Conservation (phyloP, 805 yeast genomes). For the Zygoascus ofunaensis region DNA sequence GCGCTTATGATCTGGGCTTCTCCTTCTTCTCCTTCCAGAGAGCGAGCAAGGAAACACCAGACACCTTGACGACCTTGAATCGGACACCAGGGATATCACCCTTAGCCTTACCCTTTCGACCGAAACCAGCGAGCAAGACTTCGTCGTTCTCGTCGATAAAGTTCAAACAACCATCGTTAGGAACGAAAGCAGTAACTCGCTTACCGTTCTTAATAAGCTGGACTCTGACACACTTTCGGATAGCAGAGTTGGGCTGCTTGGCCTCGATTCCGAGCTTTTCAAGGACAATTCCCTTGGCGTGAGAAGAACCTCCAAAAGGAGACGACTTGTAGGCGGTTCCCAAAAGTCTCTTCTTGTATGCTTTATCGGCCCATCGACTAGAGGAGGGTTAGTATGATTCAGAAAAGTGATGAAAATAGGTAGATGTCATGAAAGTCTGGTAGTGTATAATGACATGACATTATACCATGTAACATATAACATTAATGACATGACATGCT, state of each 20-base stretch:
- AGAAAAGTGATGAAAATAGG: too few relatives aligned
- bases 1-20: conserved; percentile 96
- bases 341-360: conserved; percentile 96
- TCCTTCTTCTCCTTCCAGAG: conserved; percentile 99
- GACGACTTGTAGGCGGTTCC: conserved; percentile 99
- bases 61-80: conserved; percentile 99
- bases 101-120: conserved; percentile 99
- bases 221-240: conserved; percentile 99
- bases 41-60: conserved; percentile 99
- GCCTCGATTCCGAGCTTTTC: conserved; percentile 99
- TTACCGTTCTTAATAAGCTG: conserved; percentile 99
- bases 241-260: conserved; percentile 99
- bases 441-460: too few relatives aligned
- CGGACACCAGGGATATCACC: conserved; percentile 99
- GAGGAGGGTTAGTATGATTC: conserved; percentile 18
- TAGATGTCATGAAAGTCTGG: too few relatives aligned
- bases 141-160: conserved; percentile 99
- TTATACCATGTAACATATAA: too few relatives aligned
- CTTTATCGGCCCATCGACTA: conserved; percentile 98
- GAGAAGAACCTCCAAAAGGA: conserved; percentile 99
- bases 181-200: conserved; percentile 99
- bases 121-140: conserved; percentile 99
- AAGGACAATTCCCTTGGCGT: conserved; percentile 99
- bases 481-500: too few relatives aligned
- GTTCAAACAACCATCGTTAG: conserved; percentile 99